Percentiles rank a stretch among this genome's conserved stretches.
phyloP scores from a whole-genome alignment of 495 filamentous ascomycete genomes.

The Zalerion maritima region DNA sequence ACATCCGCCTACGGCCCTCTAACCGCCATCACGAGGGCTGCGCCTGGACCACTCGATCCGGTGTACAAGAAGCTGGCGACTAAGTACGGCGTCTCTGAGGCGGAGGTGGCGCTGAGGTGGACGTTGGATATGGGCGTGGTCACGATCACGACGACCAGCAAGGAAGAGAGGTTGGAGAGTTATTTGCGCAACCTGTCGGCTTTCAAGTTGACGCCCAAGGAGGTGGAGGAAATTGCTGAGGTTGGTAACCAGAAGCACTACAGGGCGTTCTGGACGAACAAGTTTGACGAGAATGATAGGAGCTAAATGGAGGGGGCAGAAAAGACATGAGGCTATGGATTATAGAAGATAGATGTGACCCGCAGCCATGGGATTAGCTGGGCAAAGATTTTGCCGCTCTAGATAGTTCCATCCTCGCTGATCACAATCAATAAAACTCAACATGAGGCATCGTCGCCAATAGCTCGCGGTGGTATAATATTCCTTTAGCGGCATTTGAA shows the following conservation, averaged over 20 bases:
- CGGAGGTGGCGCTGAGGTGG: slow-evolving; percentile 64
- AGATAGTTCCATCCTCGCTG: no score
- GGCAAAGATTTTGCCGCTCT: no score
- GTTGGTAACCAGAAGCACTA: slow-evolving; percentile 53
- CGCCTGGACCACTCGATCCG: slow-evolving; percentile 53
- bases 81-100: slow-evolving; percentile 64
- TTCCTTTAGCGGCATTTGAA: no score
- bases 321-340: not conserved
- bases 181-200: slow-evolving; percentile 43
- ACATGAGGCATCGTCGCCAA: no score
- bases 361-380: no score
- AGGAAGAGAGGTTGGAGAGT: slow-evolving; percentile 50
- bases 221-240: slow-evolving; percentile 50
- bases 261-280: slow-evolving; percentile 50
- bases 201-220: slow-evolving; percentile 58
- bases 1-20: slow-evolving; percentile 57
- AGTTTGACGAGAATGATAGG: slow-evolving; percentile 46
- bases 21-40: slow-evolving; percentile 47
- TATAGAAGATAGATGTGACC: not conserved
- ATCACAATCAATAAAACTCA: no score
- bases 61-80: slow-evolving; percentile 43
- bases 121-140: slow-evolving; percentile 64
- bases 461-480: no score
- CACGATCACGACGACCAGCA: slow-evolving; percentile 63
- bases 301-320: slow-evolving; percentile 27